These are phyloP conservation scores for Naegleria fowleri DNA, from an alignment of 208 protist genomes.

Conservation along the genomic window DNA sequence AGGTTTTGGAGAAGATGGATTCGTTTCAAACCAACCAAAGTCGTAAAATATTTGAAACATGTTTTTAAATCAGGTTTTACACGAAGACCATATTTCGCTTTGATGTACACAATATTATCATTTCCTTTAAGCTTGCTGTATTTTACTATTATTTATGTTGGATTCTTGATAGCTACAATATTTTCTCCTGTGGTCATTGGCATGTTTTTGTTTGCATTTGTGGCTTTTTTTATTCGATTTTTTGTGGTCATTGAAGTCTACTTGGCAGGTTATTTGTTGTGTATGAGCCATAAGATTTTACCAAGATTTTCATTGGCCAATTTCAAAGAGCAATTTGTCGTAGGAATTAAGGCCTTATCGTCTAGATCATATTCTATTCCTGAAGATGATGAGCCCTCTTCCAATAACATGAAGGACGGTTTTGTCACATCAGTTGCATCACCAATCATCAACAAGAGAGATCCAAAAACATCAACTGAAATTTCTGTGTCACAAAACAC, in stretches of 20 bases:
- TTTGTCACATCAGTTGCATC: neutral
- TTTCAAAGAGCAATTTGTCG: neutral
- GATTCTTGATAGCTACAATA: neutral
- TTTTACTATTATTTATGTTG: neutral
- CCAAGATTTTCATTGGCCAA: neutral
- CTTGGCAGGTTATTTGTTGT: neutral
- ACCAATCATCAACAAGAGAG: neutral
- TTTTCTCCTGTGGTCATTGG: neutral
- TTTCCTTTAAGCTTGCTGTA: neutral
- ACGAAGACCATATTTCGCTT: neutral
- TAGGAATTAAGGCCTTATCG: neutral
- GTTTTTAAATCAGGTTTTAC: neutral
- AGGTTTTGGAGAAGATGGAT: neutral
- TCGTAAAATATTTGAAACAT: neutral
- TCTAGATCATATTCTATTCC: neutral
- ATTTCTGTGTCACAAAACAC: neutral
- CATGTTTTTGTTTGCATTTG: neutral
- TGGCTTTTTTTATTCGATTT: neutral
- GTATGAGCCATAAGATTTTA: neutral
- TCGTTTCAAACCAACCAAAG: neutral
- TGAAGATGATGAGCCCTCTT: neutral
- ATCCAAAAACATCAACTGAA: neutral
- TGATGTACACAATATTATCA: neutral
- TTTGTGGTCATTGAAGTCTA: neutral
- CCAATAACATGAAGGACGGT: neutral